Conservation (phyloP, 345 rosid species). For the Balakata baccata region DNA sequence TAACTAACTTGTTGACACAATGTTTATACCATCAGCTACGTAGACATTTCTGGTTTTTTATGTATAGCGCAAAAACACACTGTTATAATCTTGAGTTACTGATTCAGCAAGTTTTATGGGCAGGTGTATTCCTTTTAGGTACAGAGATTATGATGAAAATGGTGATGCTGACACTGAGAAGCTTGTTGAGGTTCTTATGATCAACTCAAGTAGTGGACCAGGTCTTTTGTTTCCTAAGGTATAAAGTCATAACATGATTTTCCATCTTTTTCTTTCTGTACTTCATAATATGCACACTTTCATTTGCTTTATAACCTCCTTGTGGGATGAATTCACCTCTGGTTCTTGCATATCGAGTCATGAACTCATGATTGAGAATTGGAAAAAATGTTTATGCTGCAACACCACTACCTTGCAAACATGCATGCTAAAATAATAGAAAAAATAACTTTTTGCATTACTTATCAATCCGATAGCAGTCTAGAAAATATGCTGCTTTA, state of each 20-base stretch:
- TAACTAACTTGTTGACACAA: background rate
- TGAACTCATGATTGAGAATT: background rate
- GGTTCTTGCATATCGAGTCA: background rate
- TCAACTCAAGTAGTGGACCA: slow-evolving; percentile 77
- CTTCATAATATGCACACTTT: background rate
- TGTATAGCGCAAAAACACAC: background rate
- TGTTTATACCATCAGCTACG: background rate
- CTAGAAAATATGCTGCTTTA: background rate
- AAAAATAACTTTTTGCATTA: background rate
- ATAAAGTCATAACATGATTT: background rate
- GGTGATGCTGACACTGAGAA: slow-evolving; percentile 35
- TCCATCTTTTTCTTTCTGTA: background rate
- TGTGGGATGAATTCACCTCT: background rate
- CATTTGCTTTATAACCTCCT: background rate
- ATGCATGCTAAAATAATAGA: background rate
- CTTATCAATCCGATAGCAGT: background rate
- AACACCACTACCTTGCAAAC: no score
- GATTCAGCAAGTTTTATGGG: slow-evolving; percentile 15
- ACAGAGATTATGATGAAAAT: slow-evolving; percentile 37
- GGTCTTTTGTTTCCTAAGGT: slow-evolving; percentile 89
- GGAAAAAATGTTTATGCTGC: no score
- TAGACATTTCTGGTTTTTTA: background rate
- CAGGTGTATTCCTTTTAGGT: slow-evolving; percentile 82
- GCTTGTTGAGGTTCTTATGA: slow-evolving; percentile 79
- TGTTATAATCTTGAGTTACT: slow-evolving; percentile 6